Percentiles rank a stretch among this genome's conserved stretches.
Conservation (phyloP, 176 grass and related monocot genomes). For the Rhynchospora breviuscula region DNA sequence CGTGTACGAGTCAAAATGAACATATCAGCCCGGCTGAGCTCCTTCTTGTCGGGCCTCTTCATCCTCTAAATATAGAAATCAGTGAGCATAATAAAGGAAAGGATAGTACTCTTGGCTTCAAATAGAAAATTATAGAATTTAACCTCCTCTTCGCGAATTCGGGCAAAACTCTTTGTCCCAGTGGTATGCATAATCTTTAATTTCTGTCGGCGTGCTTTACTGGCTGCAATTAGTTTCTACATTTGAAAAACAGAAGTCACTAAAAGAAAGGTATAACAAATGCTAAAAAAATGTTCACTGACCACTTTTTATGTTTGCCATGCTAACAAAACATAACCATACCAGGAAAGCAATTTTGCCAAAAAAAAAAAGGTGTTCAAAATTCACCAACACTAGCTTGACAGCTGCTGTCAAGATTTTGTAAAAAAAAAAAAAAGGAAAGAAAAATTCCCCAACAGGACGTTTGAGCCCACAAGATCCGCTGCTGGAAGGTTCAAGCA, state of each 20-base stretch:
- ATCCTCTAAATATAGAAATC: neutral
- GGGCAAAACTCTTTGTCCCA: constrained; percentile 35
- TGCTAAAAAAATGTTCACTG: neutral
- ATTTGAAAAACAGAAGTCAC: neutral
- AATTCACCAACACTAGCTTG: neutral
- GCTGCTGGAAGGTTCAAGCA: neutral
- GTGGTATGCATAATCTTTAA: constrained; percentile 10
- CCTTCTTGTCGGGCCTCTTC: constrained; percentile 20
- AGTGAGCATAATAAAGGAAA: constrained; percentile 4
- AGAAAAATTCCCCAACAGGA: neutral
- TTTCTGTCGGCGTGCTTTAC: neutral
- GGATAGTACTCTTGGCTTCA: neutral
- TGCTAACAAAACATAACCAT: neutral
- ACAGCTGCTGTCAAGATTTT: neutral
- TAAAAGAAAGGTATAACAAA: neutral
- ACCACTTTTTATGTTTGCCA: neutral
- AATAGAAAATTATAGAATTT: constrained; percentile 5
- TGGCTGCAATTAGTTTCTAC: neutral
- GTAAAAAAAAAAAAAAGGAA: neutral
- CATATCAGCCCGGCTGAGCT: constrained; percentile 17
- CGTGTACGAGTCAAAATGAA: constrained; percentile 16
- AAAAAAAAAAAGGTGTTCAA: neutral
- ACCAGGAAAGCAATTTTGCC: neutral
- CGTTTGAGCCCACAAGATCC: constrained; percentile 1
- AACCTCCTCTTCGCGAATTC: constrained; percentile 36